phyloP scores from a whole-genome alignment of 225 moss, liverwort and hornwort species.

The Climacium dendroides region DNA sequence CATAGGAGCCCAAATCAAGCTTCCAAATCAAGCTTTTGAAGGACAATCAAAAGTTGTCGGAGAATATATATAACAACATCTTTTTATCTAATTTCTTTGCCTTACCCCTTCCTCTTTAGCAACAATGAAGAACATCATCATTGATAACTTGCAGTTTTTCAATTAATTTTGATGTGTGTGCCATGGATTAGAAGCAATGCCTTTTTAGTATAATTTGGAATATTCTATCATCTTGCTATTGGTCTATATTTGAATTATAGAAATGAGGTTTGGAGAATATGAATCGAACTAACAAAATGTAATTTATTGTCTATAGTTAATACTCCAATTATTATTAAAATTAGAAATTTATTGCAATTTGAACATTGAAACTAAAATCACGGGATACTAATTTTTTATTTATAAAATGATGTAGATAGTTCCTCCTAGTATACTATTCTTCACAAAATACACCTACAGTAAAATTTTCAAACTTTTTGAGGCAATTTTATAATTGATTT shows the following conservation, averaged over 20 bases:
- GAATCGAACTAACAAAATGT: not conserved
- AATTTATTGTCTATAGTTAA: too few relatives aligned
- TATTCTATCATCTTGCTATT: not conserved
- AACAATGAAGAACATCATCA: not conserved
- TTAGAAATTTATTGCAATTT: not conserved
- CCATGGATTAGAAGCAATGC: not conserved
- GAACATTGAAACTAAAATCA: rapidly evolving
- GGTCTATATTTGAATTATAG: not conserved
- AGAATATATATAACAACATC: rapidly evolving
- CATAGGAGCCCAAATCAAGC: rapidly evolving
- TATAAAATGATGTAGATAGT: rapidly evolving
- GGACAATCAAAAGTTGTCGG: not conserved
- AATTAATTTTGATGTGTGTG: rapidly evolving
- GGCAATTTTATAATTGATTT: not conserved
- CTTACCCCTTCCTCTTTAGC: rapidly evolving
- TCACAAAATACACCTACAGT: rapidly evolving
- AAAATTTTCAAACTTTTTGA: not conserved
- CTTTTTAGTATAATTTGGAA: not conserved
- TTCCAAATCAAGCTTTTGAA: not conserved
- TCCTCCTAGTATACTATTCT: not conserved
- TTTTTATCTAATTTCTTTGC: rapidly evolving
- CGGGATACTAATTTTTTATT: rapidly evolving
- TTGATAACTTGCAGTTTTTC: rapidly evolving
- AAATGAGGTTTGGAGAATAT: rapidly evolving
- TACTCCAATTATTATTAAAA: not conserved